Evolutionary conservation across 2,329 filamentous ascomycete species (phyloP).

Genomic region (Ophiostoma ips): DNA sequence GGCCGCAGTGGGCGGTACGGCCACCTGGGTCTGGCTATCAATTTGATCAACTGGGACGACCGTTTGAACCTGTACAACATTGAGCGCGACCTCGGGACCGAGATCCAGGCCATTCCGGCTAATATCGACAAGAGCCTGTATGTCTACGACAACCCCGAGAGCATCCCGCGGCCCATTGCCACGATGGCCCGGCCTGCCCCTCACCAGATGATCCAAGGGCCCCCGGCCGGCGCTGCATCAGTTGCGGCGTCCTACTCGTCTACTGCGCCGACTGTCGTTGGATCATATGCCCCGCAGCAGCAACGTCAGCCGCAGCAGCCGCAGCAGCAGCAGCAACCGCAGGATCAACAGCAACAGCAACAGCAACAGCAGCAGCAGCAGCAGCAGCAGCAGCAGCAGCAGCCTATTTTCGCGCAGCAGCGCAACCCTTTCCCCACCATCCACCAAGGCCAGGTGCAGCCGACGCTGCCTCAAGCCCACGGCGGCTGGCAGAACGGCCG

Average conservation of each 20-base stretch:
- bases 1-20: slow-evolving; percentile 95
- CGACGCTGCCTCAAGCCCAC: slow-evolving; percentile 12
- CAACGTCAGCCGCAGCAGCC: not conserved
- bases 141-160: slow-evolving; percentile 93
- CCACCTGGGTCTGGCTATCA: slow-evolving; percentile 93
- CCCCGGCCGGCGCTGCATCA: not conserved
- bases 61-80: slow-evolving; percentile 98
- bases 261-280: too few relatives aligned
- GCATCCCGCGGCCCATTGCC: slow-evolving; percentile 68
- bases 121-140: slow-evolving; percentile 97
- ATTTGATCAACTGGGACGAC: slow-evolving; percentile 99
- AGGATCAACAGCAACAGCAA: not conserved
- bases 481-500: slow-evolving; percentile 11
- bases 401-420: slow-evolving; percentile 5
- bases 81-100: slow-evolving; percentile 89
- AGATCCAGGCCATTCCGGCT: slow-evolving; percentile 90
- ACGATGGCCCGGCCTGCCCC: slow-evolving; percentile 23
- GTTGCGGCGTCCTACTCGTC: not conserved
- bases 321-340: not conserved
- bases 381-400: slow-evolving; percentile 1
- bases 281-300: not conserved
- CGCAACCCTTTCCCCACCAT: not conserved
- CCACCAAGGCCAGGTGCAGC: slow-evolving; percentile 7
- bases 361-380: not conserved
- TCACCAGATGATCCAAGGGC: not conserved